Evolutionary conservation across 208 protist species (phyloP), one percentile per base, ranked within the genome.

Genomic region (Trypanosoma brucei): DNA sequence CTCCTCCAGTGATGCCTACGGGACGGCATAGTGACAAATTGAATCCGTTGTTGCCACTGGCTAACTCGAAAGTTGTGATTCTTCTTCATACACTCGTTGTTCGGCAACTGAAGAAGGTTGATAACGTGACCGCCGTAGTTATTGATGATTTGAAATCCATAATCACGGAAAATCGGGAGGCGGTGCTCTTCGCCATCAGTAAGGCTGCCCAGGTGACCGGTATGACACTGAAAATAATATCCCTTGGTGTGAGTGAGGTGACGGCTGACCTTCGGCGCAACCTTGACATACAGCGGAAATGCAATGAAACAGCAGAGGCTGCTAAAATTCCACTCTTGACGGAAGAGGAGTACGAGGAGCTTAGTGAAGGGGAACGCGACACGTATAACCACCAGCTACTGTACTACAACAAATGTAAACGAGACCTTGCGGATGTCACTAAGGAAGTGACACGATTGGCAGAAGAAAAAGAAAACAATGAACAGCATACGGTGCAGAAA

Each of bases 321-420:
- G 80, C 84, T 2, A 67, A 72, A 3, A 66, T 86, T 9, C 55
- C 76, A 11, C 71, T 80, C 7, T 49, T 97, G 30, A 65, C 65
- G 4, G 92, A 97, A 63, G 81, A 70, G 6, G 82, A 71, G 11
- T 97, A 89, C 71, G 92, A 91, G 59, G 56, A 61, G 34, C 57
- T 94, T 5, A 51, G 31, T 35, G 64, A 58, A 14, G 70, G 59
- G 35, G 80, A 81, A 14, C 85, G 81, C 0, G 77, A 87, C 11
- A 63, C 66, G 7, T 93, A 94, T 77, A 93, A 94, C 64, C 48
- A 52, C 5, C 76, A 75, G 7, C 76, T 95, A 13, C 80, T 92
- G 68, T 75, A 89, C 54, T 86, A 80, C 61, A 94, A 91, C 54
- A 81, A 92, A 62, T 92, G 85, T 64, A 82, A 83, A 39, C 71